Evolutionary conservation across 257 asterid genomes (phyloP).

Genomic region (Petunia axillaris): DNA sequence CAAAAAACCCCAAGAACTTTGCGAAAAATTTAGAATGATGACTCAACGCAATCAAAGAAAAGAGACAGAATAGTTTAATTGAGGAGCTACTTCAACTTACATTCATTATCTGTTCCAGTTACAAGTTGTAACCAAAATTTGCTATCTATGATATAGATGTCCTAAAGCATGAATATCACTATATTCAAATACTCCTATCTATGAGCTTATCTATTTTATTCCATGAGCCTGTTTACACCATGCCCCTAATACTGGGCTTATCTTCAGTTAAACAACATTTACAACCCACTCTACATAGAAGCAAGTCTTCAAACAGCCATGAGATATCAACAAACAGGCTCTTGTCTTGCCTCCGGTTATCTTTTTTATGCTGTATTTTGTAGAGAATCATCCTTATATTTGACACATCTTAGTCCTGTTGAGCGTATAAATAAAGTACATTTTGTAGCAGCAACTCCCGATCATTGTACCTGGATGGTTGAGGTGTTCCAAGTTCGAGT

Average conservation of each 20-base stretch:
- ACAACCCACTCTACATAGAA: neutral
- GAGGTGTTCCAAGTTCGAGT: slow-evolving; percentile 34
- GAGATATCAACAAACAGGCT: slow-evolving; percentile 2
- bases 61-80: neutral
- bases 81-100: neutral
- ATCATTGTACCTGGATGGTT: slow-evolving; percentile 32
- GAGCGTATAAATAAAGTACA: slow-evolving; percentile 20
- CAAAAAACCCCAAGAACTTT: no score
- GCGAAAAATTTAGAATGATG: neutral
- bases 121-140: slow-evolving; percentile 24
- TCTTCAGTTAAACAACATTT: neutral
- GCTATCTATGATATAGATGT: no score
- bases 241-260: slow-evolving; percentile 15
- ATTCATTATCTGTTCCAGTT: neutral
- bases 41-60: neutral
- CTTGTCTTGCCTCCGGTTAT: neutral
- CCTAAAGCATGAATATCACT: neutral
- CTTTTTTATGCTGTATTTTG: slow-evolving; percentile 11
- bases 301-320: slow-evolving; percentile 19
- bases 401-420: neutral
- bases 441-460: neutral
- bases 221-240: slow-evolving; percentile 11
- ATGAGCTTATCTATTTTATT: slow-evolving; percentile 22
- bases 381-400: slow-evolving; percentile 20
- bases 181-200: slow-evolving; percentile 9